These are phyloP conservation scores for Capsicum baccatum DNA, from an alignment of 257 asterid genomes.

Conservation along the genomic window DNA sequence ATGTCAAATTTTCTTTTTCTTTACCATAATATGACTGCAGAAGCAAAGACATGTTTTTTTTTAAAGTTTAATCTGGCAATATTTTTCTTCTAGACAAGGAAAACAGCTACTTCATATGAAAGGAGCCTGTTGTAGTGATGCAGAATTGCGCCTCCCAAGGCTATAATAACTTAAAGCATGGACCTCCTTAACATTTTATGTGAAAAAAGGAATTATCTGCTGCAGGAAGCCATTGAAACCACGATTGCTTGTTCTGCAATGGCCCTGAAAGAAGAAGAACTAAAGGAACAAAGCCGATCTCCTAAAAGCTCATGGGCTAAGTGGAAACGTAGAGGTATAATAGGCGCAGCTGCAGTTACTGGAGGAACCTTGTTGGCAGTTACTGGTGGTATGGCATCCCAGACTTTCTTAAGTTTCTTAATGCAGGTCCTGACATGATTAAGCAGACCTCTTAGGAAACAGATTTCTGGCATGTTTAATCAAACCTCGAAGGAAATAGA, in stretches of 20 bases:
- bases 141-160: neutral
- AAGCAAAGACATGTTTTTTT: neutral
- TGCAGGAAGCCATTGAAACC: constrained; percentile 90
- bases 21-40: neutral
- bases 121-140: constrained; percentile 13
- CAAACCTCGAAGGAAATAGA: constrained; percentile 2
- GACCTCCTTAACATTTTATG: constrained; percentile 16
- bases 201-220: constrained; percentile 28
- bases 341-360: constrained; percentile 98
- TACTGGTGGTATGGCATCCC: constrained; percentile 72
- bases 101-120: constrained; percentile 2
- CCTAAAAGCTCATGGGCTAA: constrained; percentile 67
- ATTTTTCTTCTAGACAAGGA: constrained; percentile 19
- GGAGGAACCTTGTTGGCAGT: constrained; percentile 98
- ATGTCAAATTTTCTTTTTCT: neutral
- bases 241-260: constrained; percentile 92
- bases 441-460: constrained; percentile 6
- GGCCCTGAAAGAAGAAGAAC: constrained; percentile 79
- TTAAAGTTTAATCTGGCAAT: neutral
- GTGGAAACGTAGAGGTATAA: constrained; percentile 96
- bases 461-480: neutral
- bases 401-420: constrained; percentile 24
- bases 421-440: neutral
- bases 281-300: constrained; percentile 56
- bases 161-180: constrained; percentile 14